Percentiles rank a stretch among this genome's conserved stretches.
These are phyloP conservation scores for Curvularia sp. DNA, from an alignment of 2,329 filamentous ascomycete genomes.

Conservation along the genomic window DNA sequence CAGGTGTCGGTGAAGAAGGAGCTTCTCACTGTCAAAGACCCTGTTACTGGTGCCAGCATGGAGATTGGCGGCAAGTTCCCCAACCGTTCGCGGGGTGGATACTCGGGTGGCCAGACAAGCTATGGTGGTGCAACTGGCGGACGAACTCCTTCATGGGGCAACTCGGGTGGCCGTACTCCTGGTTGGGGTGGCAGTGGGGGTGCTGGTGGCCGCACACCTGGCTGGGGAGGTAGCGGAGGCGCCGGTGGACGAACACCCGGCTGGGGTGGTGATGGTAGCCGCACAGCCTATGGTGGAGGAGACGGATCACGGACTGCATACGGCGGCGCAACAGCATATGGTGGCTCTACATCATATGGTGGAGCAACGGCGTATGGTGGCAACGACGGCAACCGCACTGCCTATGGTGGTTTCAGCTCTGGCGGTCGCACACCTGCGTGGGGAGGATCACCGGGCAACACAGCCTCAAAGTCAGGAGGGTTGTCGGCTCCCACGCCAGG, in stretches of 20 bases:
- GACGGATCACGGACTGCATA: slow-evolving; percentile 48
- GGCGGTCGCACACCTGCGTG: slow-evolving; percentile 62
- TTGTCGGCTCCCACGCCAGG: slow-evolving; percentile 44
- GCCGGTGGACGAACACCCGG: slow-evolving; percentile 49
- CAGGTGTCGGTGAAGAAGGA: slow-evolving; percentile 84
- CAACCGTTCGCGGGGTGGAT: slow-evolving; percentile 49
- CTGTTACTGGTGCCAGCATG: slow-evolving; percentile 76
- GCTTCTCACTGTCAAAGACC: slow-evolving; percentile 82
- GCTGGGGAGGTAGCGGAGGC: slow-evolving; percentile 53
- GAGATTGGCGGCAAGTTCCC: slow-evolving; percentile 59
- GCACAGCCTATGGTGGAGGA: slow-evolving; percentile 53
- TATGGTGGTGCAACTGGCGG: slow-evolving; percentile 51
- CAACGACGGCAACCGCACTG: slow-evolving; percentile 49
- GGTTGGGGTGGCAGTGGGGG: slow-evolving; percentile 53
- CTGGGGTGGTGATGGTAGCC: slow-evolving; percentile 55
- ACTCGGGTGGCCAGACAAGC: slow-evolving; percentile 43
- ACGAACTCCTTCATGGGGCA: slow-evolving; percentile 47
- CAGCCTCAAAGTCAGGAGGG: slow-evolving; percentile 37
- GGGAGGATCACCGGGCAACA: slow-evolving; percentile 58
- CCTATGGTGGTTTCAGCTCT: slow-evolving; percentile 59
- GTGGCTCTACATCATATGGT: slow-evolving; percentile 73
- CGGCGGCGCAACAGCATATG: slow-evolving; percentile 73
- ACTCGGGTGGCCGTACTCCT: slow-evolving; percentile 54
- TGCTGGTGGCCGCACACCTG: slow-evolving; percentile 53
- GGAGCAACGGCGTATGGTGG: slow-evolving; percentile 52